Conservation (phyloP, 1,284 basidiomycete genomes). For the Salmacisia buchloeana region DNA sequence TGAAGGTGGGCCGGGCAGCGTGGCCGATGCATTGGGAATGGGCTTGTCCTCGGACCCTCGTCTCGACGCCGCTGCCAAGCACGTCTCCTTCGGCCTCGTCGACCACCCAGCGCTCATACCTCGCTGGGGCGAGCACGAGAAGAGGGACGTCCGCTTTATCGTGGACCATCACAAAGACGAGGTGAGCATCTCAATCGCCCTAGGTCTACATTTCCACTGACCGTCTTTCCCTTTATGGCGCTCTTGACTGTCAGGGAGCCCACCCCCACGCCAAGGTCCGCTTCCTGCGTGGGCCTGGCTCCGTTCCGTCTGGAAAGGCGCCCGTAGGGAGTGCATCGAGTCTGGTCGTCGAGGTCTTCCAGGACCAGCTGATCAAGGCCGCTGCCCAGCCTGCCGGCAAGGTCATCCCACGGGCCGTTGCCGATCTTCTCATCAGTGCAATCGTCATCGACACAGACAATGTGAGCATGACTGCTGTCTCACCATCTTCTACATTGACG, state of each 20-base stretch:
- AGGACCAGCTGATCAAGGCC: conserved; percentile 11
- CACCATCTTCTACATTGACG: too few relatives aligned
- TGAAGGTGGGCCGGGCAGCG: not conserved
- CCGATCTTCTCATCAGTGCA: conserved; percentile 52
- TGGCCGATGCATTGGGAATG: not conserved
- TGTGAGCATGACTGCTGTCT: conserved; percentile 45
- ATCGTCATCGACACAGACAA: conserved; percentile 49
- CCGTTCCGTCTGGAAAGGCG: not conserved
- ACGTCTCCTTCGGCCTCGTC: conserved; percentile 69
- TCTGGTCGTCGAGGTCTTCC: conserved; percentile 23
- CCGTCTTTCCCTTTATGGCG: not conserved
- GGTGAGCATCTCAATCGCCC: conserved; percentile 57
- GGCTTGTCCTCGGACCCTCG: conserved; percentile 16
- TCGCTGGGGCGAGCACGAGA: conserved; percentile 16
- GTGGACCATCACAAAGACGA: conserved; percentile 96
- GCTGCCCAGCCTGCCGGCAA: not conserved
- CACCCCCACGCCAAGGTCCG: conserved; percentile 18
- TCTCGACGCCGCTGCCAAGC: conserved; percentile 57
- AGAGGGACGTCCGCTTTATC: conserved; percentile 63
- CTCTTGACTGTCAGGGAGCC: conserved; percentile 17
- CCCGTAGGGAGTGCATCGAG: conserved; percentile 24
- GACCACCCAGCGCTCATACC: conserved; percentile 60
- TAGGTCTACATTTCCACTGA: conserved; percentile 25
- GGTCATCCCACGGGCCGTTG: conserved; percentile 17
- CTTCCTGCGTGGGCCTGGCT: not conserved